These are phyloP conservation scores for Spizellomyces punctatus DNA, from an alignment of 192 early-diverging fungal species.

Conservation along the genomic window DNA sequence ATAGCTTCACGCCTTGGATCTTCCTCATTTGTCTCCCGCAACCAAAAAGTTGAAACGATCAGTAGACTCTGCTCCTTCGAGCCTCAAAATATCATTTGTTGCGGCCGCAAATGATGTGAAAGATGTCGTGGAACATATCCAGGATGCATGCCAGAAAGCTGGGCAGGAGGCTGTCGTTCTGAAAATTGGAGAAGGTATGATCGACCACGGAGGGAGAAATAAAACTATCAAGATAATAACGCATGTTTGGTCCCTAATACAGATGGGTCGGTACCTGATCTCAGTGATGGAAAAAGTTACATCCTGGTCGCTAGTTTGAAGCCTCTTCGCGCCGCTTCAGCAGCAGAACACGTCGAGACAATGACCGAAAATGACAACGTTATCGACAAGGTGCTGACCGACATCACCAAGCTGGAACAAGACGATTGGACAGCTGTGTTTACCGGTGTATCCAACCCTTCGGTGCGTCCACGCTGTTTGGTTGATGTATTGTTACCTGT, in stretches of 20 bases:
- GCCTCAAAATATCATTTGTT: constrained; percentile 8
- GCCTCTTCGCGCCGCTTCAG: background rate
- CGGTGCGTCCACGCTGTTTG: background rate
- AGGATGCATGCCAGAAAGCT: background rate
- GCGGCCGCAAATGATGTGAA: background rate
- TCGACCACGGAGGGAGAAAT: background rate
- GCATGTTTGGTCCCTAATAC: background rate
- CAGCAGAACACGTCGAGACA: background rate
- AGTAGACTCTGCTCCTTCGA: background rate
- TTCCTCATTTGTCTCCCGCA: background rate
- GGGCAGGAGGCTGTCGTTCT: constrained; percentile 1
- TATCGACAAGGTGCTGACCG: background rate
- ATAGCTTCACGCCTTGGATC: constrained; percentile 14
- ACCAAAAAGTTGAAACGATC: constrained; percentile 6
- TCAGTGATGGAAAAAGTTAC: background rate
- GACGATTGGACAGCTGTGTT: constrained; percentile 24
- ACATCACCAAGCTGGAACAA: background rate
- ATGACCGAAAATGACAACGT: constrained; percentile 1
- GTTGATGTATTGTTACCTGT: background rate
- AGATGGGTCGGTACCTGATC: background rate
- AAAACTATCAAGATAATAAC: no score
- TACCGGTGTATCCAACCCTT: constrained; percentile 6
- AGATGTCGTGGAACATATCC: constrained; percentile 5
- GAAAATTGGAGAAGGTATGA: background rate
- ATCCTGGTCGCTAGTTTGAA: background rate